A percentile compares a stretch with the other conserved stretches of the same genome.
Evolutionary conservation across 108 stramenopile genomes (phyloP).

Genomic region (Fragilariopsis cylindrus): DNA sequence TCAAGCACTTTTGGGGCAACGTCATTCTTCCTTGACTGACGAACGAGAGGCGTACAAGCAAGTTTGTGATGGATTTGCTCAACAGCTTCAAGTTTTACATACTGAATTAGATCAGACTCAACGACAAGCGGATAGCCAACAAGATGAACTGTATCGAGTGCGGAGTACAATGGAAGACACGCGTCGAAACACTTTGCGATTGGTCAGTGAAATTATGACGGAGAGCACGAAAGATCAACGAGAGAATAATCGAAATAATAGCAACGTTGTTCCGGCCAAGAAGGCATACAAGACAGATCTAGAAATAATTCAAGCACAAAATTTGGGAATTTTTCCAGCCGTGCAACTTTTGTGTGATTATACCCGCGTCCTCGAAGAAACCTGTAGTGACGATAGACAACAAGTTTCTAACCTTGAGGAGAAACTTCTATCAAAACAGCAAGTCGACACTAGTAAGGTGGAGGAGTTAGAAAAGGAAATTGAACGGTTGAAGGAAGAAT

Average conservation of each 20-base stretch:
- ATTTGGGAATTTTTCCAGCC: constrained; percentile 43
- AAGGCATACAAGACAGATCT: constrained; percentile 55
- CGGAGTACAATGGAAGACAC: constrained; percentile 68
- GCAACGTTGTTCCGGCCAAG: constrained; percentile 21
- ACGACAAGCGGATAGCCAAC: constrained; percentile 51
- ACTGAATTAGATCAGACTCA: constrained; percentile 72
- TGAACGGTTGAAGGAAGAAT: constrained; percentile 44
- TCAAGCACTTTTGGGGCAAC: constrained; percentile 66
- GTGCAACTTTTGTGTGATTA: constrained; percentile 61
- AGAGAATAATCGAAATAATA: neutral
- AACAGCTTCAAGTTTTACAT: constrained; percentile 73
- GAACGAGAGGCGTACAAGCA: constrained; percentile 89
- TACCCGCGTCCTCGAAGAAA: constrained; percentile 41
- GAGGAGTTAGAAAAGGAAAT: constrained; percentile 56
- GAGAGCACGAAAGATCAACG: constrained; percentile 22
- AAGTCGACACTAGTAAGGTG: constrained; percentile 61
- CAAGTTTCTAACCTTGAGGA: constrained; percentile 54
- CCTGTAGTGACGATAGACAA: constrained; percentile 44
- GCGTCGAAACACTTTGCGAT: constrained; percentile 53
- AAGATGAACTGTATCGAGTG: constrained; percentile 72
- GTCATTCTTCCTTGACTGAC: constrained; percentile 82
- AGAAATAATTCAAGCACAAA: constrained; percentile 65
- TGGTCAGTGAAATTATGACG: constrained; percentile 61
- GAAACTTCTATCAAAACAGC: constrained; percentile 47
- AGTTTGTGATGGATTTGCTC: constrained; percentile 86